Conservation (phyloP, 305 asterid genomes). For the Lippia alba region DNA sequence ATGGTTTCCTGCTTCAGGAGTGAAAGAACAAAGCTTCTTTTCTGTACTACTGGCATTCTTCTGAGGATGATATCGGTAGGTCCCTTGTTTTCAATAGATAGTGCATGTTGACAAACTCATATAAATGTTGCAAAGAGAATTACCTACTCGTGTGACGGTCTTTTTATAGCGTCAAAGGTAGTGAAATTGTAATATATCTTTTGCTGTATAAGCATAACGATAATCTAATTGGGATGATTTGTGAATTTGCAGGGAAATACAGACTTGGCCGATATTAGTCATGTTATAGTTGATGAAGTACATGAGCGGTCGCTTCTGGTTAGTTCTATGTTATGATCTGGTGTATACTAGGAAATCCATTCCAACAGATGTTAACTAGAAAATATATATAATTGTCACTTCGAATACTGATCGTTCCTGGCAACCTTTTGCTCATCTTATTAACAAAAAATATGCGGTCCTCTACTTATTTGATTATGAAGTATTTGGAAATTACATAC, state of each 20-base stretch:
- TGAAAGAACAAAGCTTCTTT: slow-evolving; percentile 89
- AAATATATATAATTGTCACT: slow-evolving; percentile 19
- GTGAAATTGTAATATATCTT: slow-evolving; percentile 19
- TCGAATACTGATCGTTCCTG: slow-evolving; percentile 26
- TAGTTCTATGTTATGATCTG: slow-evolving; percentile 45
- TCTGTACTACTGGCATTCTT: slow-evolving; percentile 98
- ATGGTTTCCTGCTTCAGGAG: slow-evolving; percentile 60
- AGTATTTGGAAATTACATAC: neutral
- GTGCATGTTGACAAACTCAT: slow-evolving; percentile 30
- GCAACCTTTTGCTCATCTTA: slow-evolving; percentile 9
- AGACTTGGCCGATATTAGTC: slow-evolving; percentile 82
- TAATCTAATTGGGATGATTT: slow-evolving; percentile 27
- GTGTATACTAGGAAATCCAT: slow-evolving; percentile 29
- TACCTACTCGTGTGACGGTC: slow-evolving; percentile 1
- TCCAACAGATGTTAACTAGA: slow-evolving; percentile 24
- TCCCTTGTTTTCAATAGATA: slow-evolving; percentile 22
- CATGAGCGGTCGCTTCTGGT: slow-evolving; percentile 98
- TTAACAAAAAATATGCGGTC: slow-evolving; percentile 2
- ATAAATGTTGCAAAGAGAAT: slow-evolving; percentile 18
- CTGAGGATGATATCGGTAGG: slow-evolving; percentile 92
- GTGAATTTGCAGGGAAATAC: slow-evolving; percentile 81
- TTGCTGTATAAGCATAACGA: slow-evolving; percentile 16
- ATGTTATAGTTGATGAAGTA: slow-evolving; percentile 96
- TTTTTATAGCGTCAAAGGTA: neutral
- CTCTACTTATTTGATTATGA: slow-evolving; percentile 9